Percentiles rank a stretch among this genome's conserved stretches.
phyloP scores from a whole-genome alignment of 2,329 filamentous ascomycete genomes.

The Rhytidhysteron rufulum region DNA sequence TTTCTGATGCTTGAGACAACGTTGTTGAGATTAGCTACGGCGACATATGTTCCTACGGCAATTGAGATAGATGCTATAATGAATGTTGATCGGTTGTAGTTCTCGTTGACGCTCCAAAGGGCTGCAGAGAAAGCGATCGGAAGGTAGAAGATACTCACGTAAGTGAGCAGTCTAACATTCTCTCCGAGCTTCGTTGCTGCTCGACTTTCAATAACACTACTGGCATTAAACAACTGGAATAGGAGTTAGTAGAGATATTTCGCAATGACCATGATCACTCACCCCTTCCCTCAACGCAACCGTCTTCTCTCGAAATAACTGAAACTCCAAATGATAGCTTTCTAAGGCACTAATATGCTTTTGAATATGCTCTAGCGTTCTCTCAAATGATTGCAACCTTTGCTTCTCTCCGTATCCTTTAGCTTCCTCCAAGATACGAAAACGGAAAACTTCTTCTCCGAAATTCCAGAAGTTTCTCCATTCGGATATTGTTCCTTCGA shows the following conservation, averaged over 20 bases:
- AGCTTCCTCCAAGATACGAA: no score
- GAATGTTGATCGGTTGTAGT: neutral
- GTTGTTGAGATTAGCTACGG: neutral
- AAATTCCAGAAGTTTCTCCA: neutral
- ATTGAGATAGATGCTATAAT: neutral
- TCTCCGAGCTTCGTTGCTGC: conserved; percentile 3
- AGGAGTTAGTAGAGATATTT: neutral
- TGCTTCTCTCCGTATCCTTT: no score
- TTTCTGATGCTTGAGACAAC: no score
- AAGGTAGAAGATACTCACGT: conserved; percentile 5
- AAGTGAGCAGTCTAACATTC: conserved; percentile 4
- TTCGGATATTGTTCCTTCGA: neutral
- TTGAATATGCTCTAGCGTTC: no score
- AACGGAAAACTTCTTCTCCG: neutral
- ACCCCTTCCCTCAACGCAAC: neutral
- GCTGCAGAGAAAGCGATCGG: conserved; percentile 2
- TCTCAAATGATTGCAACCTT: no score
- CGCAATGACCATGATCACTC: neutral
- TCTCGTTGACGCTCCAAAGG: conserved; percentile 5
- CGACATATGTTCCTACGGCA: neutral
- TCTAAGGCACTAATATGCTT: no score
- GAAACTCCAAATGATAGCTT: no score
- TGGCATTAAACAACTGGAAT: neutral
- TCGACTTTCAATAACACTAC: neutral
- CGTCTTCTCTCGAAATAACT: no score